Conservation (phyloP, 164 flowering plant genomes). For the Cinnamomum chago region DNA sequence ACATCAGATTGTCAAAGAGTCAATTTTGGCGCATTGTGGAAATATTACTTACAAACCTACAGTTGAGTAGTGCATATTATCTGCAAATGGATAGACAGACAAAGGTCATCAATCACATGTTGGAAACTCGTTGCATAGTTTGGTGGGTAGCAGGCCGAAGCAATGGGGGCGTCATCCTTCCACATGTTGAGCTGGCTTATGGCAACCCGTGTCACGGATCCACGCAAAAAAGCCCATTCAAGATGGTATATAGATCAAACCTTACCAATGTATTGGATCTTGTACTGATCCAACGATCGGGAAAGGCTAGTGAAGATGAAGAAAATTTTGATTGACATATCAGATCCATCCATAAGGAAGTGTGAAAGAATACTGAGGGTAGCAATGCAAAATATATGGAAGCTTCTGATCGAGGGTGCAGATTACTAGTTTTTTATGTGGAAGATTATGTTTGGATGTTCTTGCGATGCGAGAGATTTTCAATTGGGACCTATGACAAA, state of each 20-base stretch:
- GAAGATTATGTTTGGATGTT: background rate
- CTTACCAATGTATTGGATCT: background rate
- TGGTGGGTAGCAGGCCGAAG: background rate
- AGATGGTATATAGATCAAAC: background rate
- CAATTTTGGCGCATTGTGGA: background rate
- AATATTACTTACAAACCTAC: background rate
- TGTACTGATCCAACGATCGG: background rate
- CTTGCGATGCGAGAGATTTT: background rate
- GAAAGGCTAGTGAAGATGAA: background rate
- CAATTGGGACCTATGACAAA: background rate
- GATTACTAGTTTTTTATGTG: background rate
- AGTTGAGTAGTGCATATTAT: background rate
- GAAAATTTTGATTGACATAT: background rate
- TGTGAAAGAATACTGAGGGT: background rate
- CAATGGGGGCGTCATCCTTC: background rate
- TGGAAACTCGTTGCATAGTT: background rate
- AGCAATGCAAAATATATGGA: constrained; percentile 2
- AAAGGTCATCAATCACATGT: background rate
- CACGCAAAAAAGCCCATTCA: background rate
- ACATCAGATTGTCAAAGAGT: background rate
- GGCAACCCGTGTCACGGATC: background rate
- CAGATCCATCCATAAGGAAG: background rate
- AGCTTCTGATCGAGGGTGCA: background rate
- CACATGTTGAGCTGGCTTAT: background rate
- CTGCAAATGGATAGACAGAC: background rate